These are phyloP conservation scores for Cutaneotrichosporon mucoides DNA, from an alignment of 1,284 basidiomycete genomes.

Conservation along the genomic window DNA sequence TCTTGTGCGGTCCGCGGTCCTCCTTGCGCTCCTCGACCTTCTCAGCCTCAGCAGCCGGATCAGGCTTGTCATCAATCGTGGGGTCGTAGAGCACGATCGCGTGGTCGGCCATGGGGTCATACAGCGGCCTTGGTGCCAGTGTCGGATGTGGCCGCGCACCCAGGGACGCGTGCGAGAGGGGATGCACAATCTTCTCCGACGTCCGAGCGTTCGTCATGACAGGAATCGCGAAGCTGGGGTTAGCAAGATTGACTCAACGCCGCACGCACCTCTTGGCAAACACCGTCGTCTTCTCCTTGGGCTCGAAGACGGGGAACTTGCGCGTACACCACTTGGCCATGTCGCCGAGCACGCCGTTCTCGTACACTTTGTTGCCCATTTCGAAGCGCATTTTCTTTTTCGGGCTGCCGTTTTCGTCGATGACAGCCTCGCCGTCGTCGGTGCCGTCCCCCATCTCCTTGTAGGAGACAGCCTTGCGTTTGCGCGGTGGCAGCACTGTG, in stretches of 20 bases:
- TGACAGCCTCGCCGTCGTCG: constrained; percentile 54
- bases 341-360: constrained; percentile 48
- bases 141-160: constrained; percentile 80
- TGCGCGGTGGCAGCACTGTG: constrained; percentile 63
- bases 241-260: not conserved
- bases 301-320: constrained; percentile 76
- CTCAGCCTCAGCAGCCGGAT: constrained; percentile 57
- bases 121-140: constrained; percentile 82
- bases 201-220: constrained; percentile 78
- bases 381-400: constrained; percentile 56
- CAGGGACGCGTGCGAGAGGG: constrained; percentile 69
- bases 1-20: constrained; percentile 75
- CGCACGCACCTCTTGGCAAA: constrained; percentile 50
- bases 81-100: constrained; percentile 97
- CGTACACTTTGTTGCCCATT: constrained; percentile 51
- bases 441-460: constrained; percentile 59
- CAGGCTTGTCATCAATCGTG: constrained; percentile 86
- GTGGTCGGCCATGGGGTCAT: constrained; percentile 96
- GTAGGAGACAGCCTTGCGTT: constrained; percentile 77
- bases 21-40: constrained; percentile 66
- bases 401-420: constrained; percentile 35
- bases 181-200: constrained; percentile 59
- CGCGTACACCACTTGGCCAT: constrained; percentile 56
- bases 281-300: constrained; percentile 69
- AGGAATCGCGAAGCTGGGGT: constrained; percentile 72